Evolutionary conservation across 305 asterid species (phyloP).

Genomic region (Lippia alba): DNA sequence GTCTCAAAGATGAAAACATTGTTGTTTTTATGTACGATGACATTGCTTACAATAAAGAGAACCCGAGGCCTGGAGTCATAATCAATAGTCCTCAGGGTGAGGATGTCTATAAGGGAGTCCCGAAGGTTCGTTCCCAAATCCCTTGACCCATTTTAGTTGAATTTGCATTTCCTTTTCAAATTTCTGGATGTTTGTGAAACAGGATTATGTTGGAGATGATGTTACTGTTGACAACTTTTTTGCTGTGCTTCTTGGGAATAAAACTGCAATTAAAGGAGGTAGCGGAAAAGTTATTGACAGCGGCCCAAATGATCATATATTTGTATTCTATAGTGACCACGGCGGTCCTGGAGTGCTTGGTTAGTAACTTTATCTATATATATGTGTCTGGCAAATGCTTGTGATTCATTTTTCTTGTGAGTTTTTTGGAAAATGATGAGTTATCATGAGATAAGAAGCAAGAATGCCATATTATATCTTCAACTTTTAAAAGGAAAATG

Average conservation of each 20-base stretch:
- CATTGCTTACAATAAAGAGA: conserved; percentile 74
- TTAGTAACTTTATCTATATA: conserved; percentile 42
- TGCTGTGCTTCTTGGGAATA: conserved; percentile 83
- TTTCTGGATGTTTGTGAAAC: conserved; percentile 39
- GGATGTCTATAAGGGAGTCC: conserved; percentile 92
- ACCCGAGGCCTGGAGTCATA: conserved; percentile 89
- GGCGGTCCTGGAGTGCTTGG: conserved; percentile 99
- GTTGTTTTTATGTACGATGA: conserved; percentile 95
- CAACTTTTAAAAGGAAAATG: too few species aligned
- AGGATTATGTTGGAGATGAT: conserved; percentile 86
- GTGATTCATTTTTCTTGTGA: not conserved
- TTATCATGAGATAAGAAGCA: too few species aligned
- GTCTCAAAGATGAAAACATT: conserved; percentile 80
- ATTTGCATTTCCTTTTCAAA: conserved; percentile 28
- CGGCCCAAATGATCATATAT: conserved; percentile 88
- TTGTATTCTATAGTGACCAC: conserved; percentile 85
- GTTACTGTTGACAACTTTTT: conserved; percentile 74
- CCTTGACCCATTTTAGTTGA: conserved; percentile 1
- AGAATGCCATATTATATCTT: too few species aligned
- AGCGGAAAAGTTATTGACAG: conserved; percentile 95
- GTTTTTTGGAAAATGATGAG: conserved; percentile 4
- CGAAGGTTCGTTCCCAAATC: conserved; percentile 64
- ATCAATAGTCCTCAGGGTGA: conserved; percentile 84
- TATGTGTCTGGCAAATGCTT: conserved; percentile 10
- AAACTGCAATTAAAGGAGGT: conserved; percentile 80